Base-by-base conservation (phyloP, 2,329 filamentous ascomycete genomes). In the Fusarium sacchari region DNA sequence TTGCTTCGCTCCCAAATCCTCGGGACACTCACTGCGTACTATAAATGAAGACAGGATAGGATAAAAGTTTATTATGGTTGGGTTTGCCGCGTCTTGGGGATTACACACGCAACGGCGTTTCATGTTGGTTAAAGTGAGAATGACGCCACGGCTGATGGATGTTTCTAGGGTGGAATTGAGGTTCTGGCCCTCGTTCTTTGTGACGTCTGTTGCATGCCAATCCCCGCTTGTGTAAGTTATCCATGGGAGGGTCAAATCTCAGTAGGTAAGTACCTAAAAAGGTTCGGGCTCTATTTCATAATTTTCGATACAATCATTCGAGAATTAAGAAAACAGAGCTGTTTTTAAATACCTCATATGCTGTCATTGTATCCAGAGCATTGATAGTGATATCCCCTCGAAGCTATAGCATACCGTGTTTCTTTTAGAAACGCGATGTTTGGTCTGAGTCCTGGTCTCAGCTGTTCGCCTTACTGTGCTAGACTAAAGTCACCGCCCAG, bases 401-500 rank as follows among this genome's bases (percentile, higher is more conserved):
- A 10, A 9, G 30, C 30, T 50, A 11, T 15, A 20, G 47, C 32
- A 20, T 24, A 10, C 20, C 6, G 15, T 53, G 24, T 37, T 53
- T 22, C 49, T 36, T 53, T 39, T 14, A n/a, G 50, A 39, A n/a
- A 17, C 14, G 24, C 28, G 50, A 47, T 46, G 60, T 44, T 58
- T 47, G 55, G 36, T 44, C 37, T 37, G 44, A 61, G 46, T 55
- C 40, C 55, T 24, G 24, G 65, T 44, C 67, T 75, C 74, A 73
- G 74, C 61, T 70, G 72, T 61, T 76, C 71, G 65, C 63, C 71
- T 65, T 76, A 39, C 36, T 61, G 60, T 61, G 46, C 73, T 63
- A 55, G 14, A 37, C 34, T 22, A 37, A 22, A 24, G 24, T 39
- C 18, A 37, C 30, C 37, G 30, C 30, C 30, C 47, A 39, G 58